Conservation (phyloP, 495 filamentous ascomycete species). For the Penicillium simplicissimum region DNA sequence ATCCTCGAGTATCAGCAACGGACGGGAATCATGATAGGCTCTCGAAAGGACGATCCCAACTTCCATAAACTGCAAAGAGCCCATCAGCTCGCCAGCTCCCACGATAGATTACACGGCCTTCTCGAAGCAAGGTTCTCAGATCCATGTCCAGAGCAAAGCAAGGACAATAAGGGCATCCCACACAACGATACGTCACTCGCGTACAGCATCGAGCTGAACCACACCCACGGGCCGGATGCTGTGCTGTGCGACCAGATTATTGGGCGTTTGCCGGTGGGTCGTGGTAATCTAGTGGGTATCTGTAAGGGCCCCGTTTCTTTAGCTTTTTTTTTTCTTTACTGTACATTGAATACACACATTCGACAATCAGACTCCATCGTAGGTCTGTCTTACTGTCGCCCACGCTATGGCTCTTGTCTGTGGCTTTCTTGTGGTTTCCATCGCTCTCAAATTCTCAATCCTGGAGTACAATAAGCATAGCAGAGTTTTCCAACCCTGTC, state of each 20-base stretch:
- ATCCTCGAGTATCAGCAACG: background rate
- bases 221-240: conserved; percentile 3
- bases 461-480: background rate
- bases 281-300: background rate
- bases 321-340: background rate
- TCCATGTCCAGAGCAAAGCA: conserved; percentile 17
- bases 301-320: background rate
- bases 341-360: conserved; percentile 1
- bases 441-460: background rate
- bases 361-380: background rate
- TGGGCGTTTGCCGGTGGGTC: background rate
- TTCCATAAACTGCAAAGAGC: background rate
- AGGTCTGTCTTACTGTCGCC: background rate
- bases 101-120: conserved; percentile 10
- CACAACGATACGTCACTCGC: conserved; percentile 20
- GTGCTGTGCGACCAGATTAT: background rate
- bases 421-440: background rate
- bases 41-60: no score
- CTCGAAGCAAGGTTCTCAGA: conserved; percentile 30
- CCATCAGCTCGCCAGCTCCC: background rate
- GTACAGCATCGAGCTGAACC: conserved; percentile 18
- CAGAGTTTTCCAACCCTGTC: background rate
- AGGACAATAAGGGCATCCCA: conserved; percentile 14
- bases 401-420: background rate
- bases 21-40: no score